These are phyloP conservation scores for Skeletonema grethae DNA, from an alignment of 108 stramenopile genomes.

Conservation along the genomic window DNA sequence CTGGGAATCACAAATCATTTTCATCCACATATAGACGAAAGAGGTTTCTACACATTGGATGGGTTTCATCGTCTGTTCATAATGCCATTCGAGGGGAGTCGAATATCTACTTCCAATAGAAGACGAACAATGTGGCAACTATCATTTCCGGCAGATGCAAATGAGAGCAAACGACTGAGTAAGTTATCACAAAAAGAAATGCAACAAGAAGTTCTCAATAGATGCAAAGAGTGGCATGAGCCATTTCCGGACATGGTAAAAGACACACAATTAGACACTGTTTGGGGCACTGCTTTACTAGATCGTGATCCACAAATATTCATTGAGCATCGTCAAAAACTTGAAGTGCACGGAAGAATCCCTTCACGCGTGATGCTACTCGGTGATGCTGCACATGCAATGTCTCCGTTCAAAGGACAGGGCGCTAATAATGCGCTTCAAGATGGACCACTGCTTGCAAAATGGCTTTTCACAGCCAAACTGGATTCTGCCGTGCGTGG, in stretches of 20 bases:
- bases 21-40: constrained; percentile 76
- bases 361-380: constrained; percentile 65
- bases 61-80: constrained; percentile 77
- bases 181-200: constrained; percentile 33
- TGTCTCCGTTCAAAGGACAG: constrained; percentile 94
- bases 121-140: constrained; percentile 88
- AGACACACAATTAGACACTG: constrained; percentile 60
- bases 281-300: constrained; percentile 80
- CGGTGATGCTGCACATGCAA: constrained; percentile 90
- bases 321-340: constrained; percentile 32
- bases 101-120: constrained; percentile 21
- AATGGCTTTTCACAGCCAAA: constrained; percentile 59
- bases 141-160: constrained; percentile 54
- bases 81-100: constrained; percentile 80
- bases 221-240: constrained; percentile 68
- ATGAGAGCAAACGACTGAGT: constrained; percentile 38
- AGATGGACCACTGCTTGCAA: constrained; percentile 81
- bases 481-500: constrained; percentile 64
- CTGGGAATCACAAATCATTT: constrained; percentile 70
- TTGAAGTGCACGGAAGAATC: constrained; percentile 32
- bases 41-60: constrained; percentile 86
- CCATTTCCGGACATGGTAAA: constrained; percentile 75
- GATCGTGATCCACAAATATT: constrained; percentile 78
- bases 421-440: constrained; percentile 92
- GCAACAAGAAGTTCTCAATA: constrained; percentile 56